A percentile compares a stretch with the other conserved stretches of the same genome.
Conservation (phyloP, 1,284 basidiomycete genomes). For the Schizophyllum amplum region DNA sequence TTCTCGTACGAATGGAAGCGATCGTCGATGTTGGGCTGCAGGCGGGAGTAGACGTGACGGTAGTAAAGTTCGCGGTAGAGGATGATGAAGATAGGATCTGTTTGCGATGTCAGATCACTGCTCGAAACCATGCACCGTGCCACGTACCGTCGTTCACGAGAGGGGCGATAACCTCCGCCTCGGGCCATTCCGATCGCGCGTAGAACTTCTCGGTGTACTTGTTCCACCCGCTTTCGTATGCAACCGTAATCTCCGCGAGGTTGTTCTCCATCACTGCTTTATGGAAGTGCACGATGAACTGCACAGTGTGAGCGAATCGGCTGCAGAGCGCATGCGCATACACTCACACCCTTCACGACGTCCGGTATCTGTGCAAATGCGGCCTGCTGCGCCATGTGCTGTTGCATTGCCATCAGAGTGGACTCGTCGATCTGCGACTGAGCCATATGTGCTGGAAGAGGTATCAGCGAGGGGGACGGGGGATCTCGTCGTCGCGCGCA, state of each 20-base stretch:
- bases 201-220: slow-evolving; percentile 95
- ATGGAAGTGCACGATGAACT: slow-evolving; percentile 91
- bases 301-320: slow-evolving; percentile 5
- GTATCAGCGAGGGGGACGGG: not conserved
- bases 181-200: slow-evolving; percentile 92
- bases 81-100: slow-evolving; percentile 91
- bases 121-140: slow-evolving; percentile 1
- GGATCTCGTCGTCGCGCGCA: slow-evolving; percentile 4
- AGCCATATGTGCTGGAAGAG: slow-evolving; percentile 29
- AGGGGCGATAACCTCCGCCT: slow-evolving; percentile 91
- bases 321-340: slow-evolving; percentile 1
- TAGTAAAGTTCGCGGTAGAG: slow-evolving; percentile 95
- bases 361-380: slow-evolving; percentile 75
- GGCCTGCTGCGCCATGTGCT: slow-evolving; percentile 73
- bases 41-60: slow-evolving; percentile 91
- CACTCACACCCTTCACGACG: slow-evolving; percentile 67
- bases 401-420: slow-evolving; percentile 61
- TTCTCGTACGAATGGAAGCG: slow-evolving; percentile 99
- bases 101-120: not conserved
- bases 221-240: slow-evolving; percentile 97
- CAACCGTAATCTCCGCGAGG: slow-evolving; percentile 79
- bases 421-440: slow-evolving; percentile 61
- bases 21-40: slow-evolving; percentile 94
- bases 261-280: slow-evolving; percentile 84
- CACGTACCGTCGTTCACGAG: slow-evolving; percentile 84